Conservation (phyloP, 2,329 filamentous ascomycete species). For the Pyricularia grisea region DNA sequence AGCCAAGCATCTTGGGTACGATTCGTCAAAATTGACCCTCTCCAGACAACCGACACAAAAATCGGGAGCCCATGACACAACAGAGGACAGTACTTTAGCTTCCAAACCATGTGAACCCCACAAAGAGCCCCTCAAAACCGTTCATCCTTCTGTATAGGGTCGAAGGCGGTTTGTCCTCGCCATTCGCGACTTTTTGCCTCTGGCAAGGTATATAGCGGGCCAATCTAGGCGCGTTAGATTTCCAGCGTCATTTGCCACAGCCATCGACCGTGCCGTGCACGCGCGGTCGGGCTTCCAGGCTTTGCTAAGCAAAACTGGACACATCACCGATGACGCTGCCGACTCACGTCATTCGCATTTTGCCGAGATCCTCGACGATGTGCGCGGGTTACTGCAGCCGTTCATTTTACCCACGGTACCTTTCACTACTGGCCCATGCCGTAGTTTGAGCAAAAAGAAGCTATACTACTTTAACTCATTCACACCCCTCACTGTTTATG, state of each 20-base stretch:
- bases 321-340: background rate
- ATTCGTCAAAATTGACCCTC: background rate
- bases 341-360: background rate
- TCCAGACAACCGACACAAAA: background rate
- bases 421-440: background rate
- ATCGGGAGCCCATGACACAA: background rate
- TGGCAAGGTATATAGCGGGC: background rate
- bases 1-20: background rate
- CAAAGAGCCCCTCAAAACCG: background rate
- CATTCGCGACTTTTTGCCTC: background rate
- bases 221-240: background rate
- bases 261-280: background rate
- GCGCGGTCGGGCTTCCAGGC: background rate
- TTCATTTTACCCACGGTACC: background rate
- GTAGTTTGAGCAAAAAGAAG: background rate
- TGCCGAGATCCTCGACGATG: background rate
- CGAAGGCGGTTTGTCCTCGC: background rate
- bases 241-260: background rate
- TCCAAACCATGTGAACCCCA: background rate
- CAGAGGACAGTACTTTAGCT: background rate
- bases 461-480: background rate
- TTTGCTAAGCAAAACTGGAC: background rate
- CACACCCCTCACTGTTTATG: background rate
- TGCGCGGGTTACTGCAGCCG: background rate
- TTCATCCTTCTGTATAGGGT: background rate